Evolutionary conservation across 805 yeast genomes (phyloP).

Genomic region (Candida dendrica): DNA sequence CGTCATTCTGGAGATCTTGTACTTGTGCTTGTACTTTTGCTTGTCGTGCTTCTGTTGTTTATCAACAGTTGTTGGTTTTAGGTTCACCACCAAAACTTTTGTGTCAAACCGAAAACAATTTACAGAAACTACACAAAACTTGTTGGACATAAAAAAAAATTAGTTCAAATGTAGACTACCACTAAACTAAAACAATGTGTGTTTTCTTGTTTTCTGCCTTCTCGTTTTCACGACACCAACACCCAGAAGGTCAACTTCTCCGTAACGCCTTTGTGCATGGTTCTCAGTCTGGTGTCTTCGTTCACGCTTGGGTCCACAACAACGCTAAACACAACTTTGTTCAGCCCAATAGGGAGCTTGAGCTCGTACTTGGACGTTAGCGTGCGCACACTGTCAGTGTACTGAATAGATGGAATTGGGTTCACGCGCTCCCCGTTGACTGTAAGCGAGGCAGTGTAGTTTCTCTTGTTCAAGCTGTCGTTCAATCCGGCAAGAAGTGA

Average conservation of each 20-base stretch:
- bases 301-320: conserved; percentile 23
- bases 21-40: no score
- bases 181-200: no score
- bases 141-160: neutral
- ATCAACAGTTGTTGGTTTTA: no score
- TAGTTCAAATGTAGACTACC: neutral
- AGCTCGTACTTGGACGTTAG: conserved; percentile 33
- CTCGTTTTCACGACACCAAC: conserved; percentile 17
- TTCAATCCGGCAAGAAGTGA: conserved; percentile 37
- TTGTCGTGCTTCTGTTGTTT: no score
- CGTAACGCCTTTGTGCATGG: conserved; percentile 15
- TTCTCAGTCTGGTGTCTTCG: conserved; percentile 12
- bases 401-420: conserved; percentile 36
- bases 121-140: no score
- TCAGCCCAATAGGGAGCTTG: conserved; percentile 40
- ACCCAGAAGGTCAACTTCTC: conserved; percentile 35
- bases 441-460: conserved; percentile 28
- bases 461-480: conserved; percentile 30
- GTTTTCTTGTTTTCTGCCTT: no score
- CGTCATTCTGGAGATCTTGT: neutral
- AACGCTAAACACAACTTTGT: conserved; percentile 33
- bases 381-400: conserved; percentile 22
- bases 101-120: no score
- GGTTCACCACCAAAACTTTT: no score
- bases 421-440: conserved; percentile 39